A percentile compares a stretch with the other conserved stretches of the same genome.
phyloP scores from a whole-genome alignment of 2,329 filamentous ascomycete genomes.

The Cladophialophora chaetospira region DNA sequence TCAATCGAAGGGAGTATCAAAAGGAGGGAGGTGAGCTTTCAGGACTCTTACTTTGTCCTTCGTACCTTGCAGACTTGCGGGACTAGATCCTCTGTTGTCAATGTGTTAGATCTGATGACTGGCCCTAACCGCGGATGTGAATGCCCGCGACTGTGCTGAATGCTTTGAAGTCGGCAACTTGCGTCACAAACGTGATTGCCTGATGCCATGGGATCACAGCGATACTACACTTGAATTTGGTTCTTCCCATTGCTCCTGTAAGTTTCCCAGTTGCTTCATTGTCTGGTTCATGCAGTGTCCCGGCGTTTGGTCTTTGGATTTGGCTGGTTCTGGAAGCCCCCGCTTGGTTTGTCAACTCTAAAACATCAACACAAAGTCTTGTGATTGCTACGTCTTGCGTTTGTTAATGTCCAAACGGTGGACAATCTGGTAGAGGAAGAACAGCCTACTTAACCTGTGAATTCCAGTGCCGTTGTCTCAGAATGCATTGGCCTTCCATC shows the following conservation, averaged over 20 bases:
- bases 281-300: conserved; percentile 8
- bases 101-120: too few relatives aligned
- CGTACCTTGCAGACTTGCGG: background rate
- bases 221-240: background rate
- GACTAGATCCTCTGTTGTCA: too few relatives aligned
- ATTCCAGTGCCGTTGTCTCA: background rate
- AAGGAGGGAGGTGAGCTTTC: background rate
- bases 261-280: background rate
- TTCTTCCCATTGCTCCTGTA: background rate
- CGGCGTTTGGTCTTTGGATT: conserved; percentile 10
- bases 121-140: too few relatives aligned
- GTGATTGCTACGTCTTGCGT: background rate
- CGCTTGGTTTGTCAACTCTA: background rate
- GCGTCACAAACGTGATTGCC: too few relatives aligned
- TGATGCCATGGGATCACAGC: too few relatives aligned
- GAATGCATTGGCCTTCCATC: background rate
- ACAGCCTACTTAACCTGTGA: background rate
- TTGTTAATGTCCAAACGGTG: background rate
- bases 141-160: background rate
- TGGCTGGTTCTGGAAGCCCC: background rate
- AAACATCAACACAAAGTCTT: background rate
- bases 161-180: too few relatives aligned
- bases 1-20: background rate
- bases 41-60: background rate
- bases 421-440: background rate